A percentile compares a stretch with the other conserved stretches of the same genome.
Conservation (phyloP, 768 basidiomycete genomes). For the Russula emetica region DNA sequence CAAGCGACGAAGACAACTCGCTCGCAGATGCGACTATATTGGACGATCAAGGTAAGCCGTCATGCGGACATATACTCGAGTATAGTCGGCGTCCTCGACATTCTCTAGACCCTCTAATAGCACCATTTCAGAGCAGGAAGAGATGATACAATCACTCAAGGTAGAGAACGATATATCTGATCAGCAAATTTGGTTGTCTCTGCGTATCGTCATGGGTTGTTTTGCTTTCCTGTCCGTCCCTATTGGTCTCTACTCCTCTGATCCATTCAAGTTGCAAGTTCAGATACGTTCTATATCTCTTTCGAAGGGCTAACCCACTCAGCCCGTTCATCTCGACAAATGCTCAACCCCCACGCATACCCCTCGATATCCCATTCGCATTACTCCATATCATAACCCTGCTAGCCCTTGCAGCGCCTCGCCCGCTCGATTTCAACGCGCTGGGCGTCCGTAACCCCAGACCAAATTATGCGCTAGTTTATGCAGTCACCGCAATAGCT, state of each 20-base stretch:
- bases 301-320: constrained; percentile 46
- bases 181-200: constrained; percentile 38
- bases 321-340: constrained; percentile 40
- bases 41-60: constrained; percentile 18
- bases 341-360: constrained; percentile 16
- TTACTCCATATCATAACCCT: constrained; percentile 23
- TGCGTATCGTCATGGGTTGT: constrained; percentile 34
- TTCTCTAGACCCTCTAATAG: neutral
- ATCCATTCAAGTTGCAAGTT: constrained; percentile 8
- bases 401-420: constrained; percentile 7
- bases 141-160: constrained; percentile 48
- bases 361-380: constrained; percentile 27
- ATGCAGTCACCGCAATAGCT: constrained; percentile 45
- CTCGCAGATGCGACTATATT: neutral
- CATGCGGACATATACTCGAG: neutral
- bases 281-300: constrained; percentile 37
- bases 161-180: constrained; percentile 43
- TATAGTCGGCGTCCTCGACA: neutral
- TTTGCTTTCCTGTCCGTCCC: constrained; percentile 20
- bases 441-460: neutral
- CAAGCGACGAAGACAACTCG: constrained; percentile 1
- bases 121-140: constrained; percentile 52
- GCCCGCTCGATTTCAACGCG: neutral
- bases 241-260: neutral
- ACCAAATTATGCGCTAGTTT: constrained; percentile 9